Percentiles rank a stretch among this genome's conserved stretches.
phyloP scores from a whole-genome alignment of 495 filamentous ascomycete species.

The Lophiostoma macrostomum region DNA sequence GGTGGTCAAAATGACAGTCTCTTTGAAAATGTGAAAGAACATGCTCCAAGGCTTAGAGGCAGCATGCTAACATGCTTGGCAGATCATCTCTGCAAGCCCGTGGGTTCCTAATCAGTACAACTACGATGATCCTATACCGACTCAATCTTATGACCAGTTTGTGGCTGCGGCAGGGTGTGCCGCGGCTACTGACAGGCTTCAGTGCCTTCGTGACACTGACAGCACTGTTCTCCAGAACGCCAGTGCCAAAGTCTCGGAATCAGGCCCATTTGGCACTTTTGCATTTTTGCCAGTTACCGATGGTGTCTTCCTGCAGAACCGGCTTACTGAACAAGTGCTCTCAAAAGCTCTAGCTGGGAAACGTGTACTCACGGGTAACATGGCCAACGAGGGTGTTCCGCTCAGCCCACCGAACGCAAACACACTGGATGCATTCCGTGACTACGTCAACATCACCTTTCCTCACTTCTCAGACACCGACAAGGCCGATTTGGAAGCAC shows the following conservation, averaged over 20 bases:
- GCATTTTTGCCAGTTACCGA: conserved; percentile 65
- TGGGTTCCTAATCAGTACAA: conserved; percentile 51
- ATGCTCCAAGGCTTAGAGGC: background rate
- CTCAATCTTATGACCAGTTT: conserved; percentile 55
- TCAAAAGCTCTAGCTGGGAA: conserved; percentile 52
- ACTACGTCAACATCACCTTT: conserved; percentile 28
- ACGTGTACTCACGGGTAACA: conserved; percentile 49
- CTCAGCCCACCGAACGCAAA: conserved; percentile 20
- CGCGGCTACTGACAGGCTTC: conserved; percentile 45
- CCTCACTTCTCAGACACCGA: conserved; percentile 22
- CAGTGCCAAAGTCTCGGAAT: conserved; percentile 48
- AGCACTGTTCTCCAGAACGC: conserved; percentile 55
- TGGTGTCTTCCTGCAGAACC: conserved; percentile 53
- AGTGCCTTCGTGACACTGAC: conserved; percentile 54
- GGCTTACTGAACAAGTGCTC: conserved; percentile 52
- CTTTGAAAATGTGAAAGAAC: conserved; percentile 41
- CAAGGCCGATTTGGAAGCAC: conserved; percentile 18
- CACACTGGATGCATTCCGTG: conserved; percentile 19
- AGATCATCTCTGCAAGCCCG: conserved; percentile 53
- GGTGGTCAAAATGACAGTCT: conserved; percentile 45
- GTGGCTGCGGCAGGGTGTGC: conserved; percentile 53
- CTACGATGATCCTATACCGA: conserved; percentile 52
- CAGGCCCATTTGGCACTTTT: conserved; percentile 51
- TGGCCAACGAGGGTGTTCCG: conserved; percentile 39
- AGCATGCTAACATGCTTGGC: background rate